phyloP scores from a whole-genome alignment of 495 filamentous ascomycete species.

The Podospora pseudocomata region DNA sequence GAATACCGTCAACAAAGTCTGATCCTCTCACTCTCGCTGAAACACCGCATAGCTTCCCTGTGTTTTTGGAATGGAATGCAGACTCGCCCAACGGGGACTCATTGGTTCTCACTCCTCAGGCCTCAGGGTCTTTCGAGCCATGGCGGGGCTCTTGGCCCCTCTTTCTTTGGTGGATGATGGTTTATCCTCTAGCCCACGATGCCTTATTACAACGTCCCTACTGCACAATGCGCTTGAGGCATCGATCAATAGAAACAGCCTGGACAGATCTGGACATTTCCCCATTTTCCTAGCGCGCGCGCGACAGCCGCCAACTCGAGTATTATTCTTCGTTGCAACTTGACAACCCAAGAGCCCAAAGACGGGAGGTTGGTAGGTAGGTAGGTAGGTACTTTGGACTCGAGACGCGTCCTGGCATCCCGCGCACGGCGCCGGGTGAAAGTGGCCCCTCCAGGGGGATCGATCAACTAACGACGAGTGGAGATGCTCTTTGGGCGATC shows the following conservation, averaged over 20 bases:
- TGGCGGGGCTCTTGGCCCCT: not conserved
- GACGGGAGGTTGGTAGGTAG: too few relatives aligned
- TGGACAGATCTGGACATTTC: not conserved
- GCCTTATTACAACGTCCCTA: not conserved
- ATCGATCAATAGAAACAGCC: too few relatives aligned
- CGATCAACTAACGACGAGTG: constrained; percentile 23
- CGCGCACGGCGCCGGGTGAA: constrained; percentile 26
- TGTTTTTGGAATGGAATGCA: not conserved
- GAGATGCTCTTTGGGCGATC: constrained; percentile 30
- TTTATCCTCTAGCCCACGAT: not conserved
- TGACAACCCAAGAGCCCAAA: not conserved
- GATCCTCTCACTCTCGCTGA: not conserved
- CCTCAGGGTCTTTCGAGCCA: not conserved
- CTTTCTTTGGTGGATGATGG: not conserved
- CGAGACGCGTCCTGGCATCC: constrained; percentile 7
- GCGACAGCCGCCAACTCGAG: not conserved
- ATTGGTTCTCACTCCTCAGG: not conserved
- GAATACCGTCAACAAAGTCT: constrained; percentile 3
- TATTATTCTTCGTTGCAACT: not conserved
- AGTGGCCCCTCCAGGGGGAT: constrained; percentile 27
- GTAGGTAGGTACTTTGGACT: not conserved
- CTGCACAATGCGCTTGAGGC: not conserved
- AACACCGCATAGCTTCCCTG: not conserved
- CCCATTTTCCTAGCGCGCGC: not conserved
- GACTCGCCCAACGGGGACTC: not conserved